Conservation (phyloP, 768 basidiomycete genomes). For the Naganishia antarctica region DNA sequence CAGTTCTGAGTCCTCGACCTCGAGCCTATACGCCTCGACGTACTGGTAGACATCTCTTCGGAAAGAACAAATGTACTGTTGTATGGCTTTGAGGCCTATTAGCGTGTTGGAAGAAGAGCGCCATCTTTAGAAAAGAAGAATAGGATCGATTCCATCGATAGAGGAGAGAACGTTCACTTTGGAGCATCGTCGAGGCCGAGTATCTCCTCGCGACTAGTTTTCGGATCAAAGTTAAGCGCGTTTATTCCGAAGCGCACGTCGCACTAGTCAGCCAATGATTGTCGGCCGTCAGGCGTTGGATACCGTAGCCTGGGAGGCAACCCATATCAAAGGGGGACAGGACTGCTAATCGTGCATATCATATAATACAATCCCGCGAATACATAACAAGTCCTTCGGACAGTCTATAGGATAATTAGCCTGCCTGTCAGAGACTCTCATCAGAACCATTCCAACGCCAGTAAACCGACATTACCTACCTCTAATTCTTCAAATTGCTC, state of each 20-base stretch:
- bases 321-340: too few species aligned
- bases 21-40: background rate
- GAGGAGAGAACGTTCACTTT: background rate
- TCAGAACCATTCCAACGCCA: too few species aligned
- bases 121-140: conserved; percentile 19
- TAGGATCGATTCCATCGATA: conserved; percentile 11
- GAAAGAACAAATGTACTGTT: background rate
- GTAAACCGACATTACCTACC: too few species aligned
- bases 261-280: too few species aligned
- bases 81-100: conserved; percentile 16
- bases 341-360: background rate
- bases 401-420: background rate
- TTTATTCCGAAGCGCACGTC: too few species aligned
- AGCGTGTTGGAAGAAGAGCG: conserved; percentile 11
- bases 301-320: too few species aligned
- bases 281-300: too few species aligned
- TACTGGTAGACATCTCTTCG: conserved; percentile 3
- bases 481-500: too few species aligned
- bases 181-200: too few species aligned
- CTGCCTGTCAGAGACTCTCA: too few species aligned
- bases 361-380: conserved; percentile 7
- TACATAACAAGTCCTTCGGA: background rate
- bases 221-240: conserved; percentile 11
- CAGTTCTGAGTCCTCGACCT: background rate
- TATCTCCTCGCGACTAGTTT: background rate